Evolutionary conservation across 345 rosid species (phyloP).

Genomic region (Melastoma malabathricum): DNA sequence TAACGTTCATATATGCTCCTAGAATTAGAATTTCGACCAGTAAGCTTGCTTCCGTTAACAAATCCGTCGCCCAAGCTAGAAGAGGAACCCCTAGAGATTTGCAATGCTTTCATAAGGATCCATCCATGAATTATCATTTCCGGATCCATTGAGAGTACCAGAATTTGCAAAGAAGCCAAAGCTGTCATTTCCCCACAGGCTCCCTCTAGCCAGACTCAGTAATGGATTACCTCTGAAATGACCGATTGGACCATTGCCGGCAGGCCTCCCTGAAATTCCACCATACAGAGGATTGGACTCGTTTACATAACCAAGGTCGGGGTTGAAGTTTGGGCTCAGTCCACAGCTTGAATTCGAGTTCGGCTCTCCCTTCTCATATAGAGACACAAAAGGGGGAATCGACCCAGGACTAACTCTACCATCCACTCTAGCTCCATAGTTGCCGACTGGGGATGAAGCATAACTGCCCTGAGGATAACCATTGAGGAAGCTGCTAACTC

Average conservation of each 20-base stretch:
- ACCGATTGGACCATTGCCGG: slow-evolving; percentile 21
- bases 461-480: slow-evolving; percentile 55
- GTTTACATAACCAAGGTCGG: slow-evolving; percentile 41
- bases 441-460: slow-evolving; percentile 42
- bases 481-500: slow-evolving; percentile 48
- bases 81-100: too few relatives aligned
- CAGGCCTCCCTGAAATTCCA: slow-evolving; percentile 33
- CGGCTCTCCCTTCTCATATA: slow-evolving; percentile 47
- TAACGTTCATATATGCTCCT: too few relatives aligned
- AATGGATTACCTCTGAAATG: slow-evolving; percentile 22
- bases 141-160: too few relatives aligned
- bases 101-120: too few relatives aligned
- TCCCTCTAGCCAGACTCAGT: slow-evolving; percentile 34
- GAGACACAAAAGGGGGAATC: slow-evolving; percentile 59
- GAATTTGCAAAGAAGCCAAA: too few relatives aligned
- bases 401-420: slow-evolving; percentile 67
- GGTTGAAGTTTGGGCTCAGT: slow-evolving; percentile 28
- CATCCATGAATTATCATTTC: too few relatives aligned
- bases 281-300: slow-evolving; percentile 38
- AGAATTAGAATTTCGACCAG: too few relatives aligned
- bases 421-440: slow-evolving; percentile 66
- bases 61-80: too few relatives aligned
- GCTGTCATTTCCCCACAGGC: slow-evolving; percentile 51
- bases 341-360: slow-evolving; percentile 42
- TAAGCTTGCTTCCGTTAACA: too few relatives aligned